Conservation (phyloP, 805 yeast genomes). For the Nakazawaea populi region DNA sequence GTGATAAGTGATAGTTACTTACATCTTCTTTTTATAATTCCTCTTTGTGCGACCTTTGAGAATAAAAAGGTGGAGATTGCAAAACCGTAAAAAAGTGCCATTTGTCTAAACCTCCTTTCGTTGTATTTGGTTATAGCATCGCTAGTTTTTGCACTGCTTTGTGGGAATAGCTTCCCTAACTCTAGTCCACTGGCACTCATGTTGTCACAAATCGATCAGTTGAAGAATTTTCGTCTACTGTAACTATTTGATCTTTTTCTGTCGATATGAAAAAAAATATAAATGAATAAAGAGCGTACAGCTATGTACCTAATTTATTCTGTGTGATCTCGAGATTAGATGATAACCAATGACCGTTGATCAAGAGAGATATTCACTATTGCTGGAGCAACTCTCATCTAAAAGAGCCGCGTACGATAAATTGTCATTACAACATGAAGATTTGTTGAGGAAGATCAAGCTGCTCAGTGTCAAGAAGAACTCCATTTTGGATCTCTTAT, state of each 20-base stretch:
- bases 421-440: background rate
- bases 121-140: constrained; percentile 43
- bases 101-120: constrained; percentile 61
- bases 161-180: constrained; percentile 24
- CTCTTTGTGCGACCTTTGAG: constrained; percentile 68
- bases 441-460: background rate
- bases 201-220: background rate
- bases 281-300: background rate
- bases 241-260: background rate
- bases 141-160: constrained; percentile 19
- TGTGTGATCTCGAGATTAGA: background rate
- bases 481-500: constrained; percentile 3
- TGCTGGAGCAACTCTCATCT: background rate
- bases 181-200: constrained; percentile 16
- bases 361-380: background rate
- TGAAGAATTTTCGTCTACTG: background rate
- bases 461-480: background rate
- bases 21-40: constrained; percentile 67
- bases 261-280: background rate
- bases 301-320: no score
- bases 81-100: constrained; percentile 65
- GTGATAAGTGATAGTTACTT: constrained; percentile 16
- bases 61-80: constrained; percentile 68
- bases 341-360: background rate
- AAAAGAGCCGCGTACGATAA: background rate